Percentiles rank a stretch among this genome's conserved stretches.
phyloP scores from a whole-genome alignment of 805 yeast species.

The Ogataea haglerorum region DNA sequence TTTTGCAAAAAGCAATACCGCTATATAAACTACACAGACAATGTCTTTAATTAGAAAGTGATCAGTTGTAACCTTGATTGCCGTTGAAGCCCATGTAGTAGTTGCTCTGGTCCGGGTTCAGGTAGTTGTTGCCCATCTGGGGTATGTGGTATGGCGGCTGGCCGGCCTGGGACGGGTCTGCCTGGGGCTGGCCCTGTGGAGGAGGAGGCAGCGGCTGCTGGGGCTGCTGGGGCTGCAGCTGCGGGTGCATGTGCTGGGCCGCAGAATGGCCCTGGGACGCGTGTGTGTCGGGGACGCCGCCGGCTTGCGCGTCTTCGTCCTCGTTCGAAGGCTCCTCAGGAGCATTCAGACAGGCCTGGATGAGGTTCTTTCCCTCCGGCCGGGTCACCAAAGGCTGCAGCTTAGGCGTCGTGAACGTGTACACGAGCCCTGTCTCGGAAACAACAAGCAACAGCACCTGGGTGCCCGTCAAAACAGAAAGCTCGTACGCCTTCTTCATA shows the following conservation, averaged over 20 bases:
- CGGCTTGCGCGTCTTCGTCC: constrained; percentile 45
- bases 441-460: constrained; percentile 93
- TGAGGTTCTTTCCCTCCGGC: constrained; percentile 94
- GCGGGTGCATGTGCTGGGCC: constrained; percentile 33
- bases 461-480: constrained; percentile 94
- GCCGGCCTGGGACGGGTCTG: constrained; percentile 23
- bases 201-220: constrained; percentile 31
- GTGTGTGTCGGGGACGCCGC: constrained; percentile 18
- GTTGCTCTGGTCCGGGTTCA: constrained; percentile 27
- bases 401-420: constrained; percentile 98
- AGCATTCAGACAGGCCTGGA: constrained; percentile 95
- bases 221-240: constrained; percentile 33
- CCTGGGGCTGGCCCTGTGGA: constrained; percentile 23
- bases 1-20: constrained; percentile 6
- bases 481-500: constrained; percentile 99
- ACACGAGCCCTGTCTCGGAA: constrained; percentile 97
- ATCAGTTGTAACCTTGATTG: constrained; percentile 27
- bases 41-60: constrained; percentile 3
- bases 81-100: constrained; percentile 31
- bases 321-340: constrained; percentile 75
- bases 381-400: constrained; percentile 96
- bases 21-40: constrained; percentile 8
- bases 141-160: constrained; percentile 25
- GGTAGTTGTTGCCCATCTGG: constrained; percentile 25
- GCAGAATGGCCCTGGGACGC: constrained; percentile 20